phyloP scores from a whole-genome alignment of 1,139 yeast species.

The Suhomyces wounanorum region DNA sequence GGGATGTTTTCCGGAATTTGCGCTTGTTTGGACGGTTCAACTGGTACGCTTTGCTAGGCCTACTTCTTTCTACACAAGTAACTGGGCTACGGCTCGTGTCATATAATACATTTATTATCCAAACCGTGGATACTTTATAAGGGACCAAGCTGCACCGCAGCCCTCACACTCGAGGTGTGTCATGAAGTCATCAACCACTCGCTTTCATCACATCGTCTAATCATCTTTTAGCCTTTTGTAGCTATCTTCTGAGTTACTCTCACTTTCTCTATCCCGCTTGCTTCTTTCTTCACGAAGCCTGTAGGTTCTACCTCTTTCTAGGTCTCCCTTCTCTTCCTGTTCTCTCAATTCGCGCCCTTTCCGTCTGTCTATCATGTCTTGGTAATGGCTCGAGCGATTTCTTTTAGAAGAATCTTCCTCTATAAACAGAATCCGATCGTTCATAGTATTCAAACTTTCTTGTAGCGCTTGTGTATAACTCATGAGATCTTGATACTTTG shows the following conservation, averaged over 20 bases:
- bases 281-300: constrained; percentile 8
- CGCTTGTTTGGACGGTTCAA: too few species aligned
- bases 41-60: too few species aligned
- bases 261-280: neutral
- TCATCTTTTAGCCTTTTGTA: neutral
- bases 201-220: neutral
- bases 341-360: constrained; percentile 16
- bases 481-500: constrained; percentile 38
- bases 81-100: too few species aligned
- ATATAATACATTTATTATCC: neutral
- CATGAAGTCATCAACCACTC: neutral
- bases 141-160: constrained; percentile 1
- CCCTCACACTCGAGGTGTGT: neutral
- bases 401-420: constrained; percentile 18
- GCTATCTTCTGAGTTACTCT: neutral
- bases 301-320: constrained; percentile 13
- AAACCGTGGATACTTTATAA: neutral
- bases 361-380: constrained; percentile 14
- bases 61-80: too few species aligned
- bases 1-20: too few species aligned
- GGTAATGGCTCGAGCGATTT: constrained; percentile 1
- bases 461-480: constrained; percentile 37
- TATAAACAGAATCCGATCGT: constrained; percentile 22
- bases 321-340: constrained; percentile 13
- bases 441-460: constrained; percentile 30